Base-by-base conservation (phyloP, 495 filamentous ascomycete genomes). In the Neurospora sp. region DNA sequence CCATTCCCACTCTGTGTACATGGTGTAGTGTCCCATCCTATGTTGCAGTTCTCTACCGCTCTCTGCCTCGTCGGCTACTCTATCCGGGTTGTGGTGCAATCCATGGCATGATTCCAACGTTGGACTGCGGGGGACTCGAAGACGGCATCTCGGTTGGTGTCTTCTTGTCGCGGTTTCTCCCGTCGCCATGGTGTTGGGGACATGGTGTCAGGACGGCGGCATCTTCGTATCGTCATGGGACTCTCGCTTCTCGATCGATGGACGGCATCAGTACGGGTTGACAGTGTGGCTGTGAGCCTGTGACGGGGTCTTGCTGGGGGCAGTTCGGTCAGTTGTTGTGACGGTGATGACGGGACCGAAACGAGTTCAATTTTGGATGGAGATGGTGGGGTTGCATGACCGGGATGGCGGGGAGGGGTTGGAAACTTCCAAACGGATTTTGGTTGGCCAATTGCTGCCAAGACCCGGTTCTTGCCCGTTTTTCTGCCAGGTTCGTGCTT, bases 211-310 rank as follows among this genome's bases (percentile, higher is more conserved):
- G n/a, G 71, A 27, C 53, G 27, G 12, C 53, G 14, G 12, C 27
- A 61, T 61, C 53, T 35, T 31, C 53, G 53, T 65, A 35, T 7
- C 53, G 14, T 65, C 2, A 35, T 35, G 53, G 31, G 53, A 65
- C 53, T 53, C 20, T 65, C 31, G 14, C 14, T 35, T 65, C 14
- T 65, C 22, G 59, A 73, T 73, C 48, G 72, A 71, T 69, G 72
- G 37, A 22, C 0, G 40, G 41, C 69, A 41, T 35, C 20, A n/a
- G 35, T 39, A 41, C 42, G 48, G 20, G 69, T 41, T 44, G 22
- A 61, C 46, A 16, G 22, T 39, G 22, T 39, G 31, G 48, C 20
- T 27, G 22, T 27, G 46, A 27, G 46, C 46, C 6, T 22, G 10
- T 22, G 46, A 53, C 46, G 46, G 10, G 22, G 46, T 53, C 46